A percentile compares a stretch with the other conserved stretches of the same genome.
These are phyloP conservation scores for Pilasporangium apinafurcum DNA, from an alignment of 352 stramenopile species.

Conservation along the genomic window DNA sequence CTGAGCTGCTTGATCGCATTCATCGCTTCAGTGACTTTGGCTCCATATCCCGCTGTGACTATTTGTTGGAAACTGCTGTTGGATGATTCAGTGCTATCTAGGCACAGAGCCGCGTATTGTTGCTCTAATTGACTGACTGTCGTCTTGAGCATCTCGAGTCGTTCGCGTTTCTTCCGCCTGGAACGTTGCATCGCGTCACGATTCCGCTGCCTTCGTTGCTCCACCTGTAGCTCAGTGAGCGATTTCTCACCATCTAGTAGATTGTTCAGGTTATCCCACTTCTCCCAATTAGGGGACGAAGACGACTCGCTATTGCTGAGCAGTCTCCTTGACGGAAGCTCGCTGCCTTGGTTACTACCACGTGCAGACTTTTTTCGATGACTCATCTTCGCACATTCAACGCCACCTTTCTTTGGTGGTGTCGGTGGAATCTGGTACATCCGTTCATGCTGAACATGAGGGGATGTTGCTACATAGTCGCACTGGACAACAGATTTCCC, in stretches of 20 bases:
- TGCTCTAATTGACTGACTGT: conserved; percentile 28
- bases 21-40: conserved; percentile 15
- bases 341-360: too few species aligned
- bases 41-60: conserved; percentile 9
- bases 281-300: conserved; percentile 37
- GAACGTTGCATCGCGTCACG: conserved; percentile 54
- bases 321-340: too few species aligned
- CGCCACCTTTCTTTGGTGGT: too few species aligned
- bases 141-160: conserved; percentile 29
- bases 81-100: too few species aligned
- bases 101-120: conserved; percentile 31
- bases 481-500: too few species aligned
- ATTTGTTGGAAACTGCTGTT: too few species aligned
- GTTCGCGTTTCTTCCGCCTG: conserved; percentile 34
- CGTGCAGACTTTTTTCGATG: too few species aligned
- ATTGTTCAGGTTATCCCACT: conserved; percentile 22
- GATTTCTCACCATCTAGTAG: conserved; percentile 23
- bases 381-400: too few species aligned
- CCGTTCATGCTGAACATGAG: too few species aligned
- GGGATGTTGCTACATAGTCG: too few species aligned
- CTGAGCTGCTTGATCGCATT: conserved; percentile 28
- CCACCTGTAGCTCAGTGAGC: conserved; percentile 19
- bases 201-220: conserved; percentile 40
- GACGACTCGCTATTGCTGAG: too few species aligned
- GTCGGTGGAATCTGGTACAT: too few species aligned